A percentile compares a stretch with the other conserved stretches of the same genome.
phyloP scores from a whole-genome alignment of 2,329 filamentous ascomycete species.

The Septoria linicola region DNA sequence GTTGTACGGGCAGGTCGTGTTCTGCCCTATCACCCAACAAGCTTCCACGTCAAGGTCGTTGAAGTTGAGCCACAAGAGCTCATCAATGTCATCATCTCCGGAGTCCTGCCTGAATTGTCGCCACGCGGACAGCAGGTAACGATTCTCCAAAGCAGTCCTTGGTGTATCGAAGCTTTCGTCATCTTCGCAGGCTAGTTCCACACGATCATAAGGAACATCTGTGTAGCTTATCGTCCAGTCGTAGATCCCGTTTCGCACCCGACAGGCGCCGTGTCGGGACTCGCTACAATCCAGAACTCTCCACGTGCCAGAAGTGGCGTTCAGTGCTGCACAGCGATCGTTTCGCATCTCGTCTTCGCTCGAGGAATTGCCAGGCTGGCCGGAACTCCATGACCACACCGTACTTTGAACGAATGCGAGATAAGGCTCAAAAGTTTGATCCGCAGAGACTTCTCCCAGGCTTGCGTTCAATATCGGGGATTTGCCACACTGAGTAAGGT shows the following conservation, averaged over 20 bases:
- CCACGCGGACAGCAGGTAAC: slow-evolving; percentile 50
- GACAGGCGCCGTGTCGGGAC: slow-evolving; percentile 57
- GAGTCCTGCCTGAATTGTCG: slow-evolving; percentile 15
- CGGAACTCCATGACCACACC: slow-evolving; percentile 61
- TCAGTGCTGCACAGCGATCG: slow-evolving; percentile 57
- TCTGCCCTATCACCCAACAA: slow-evolving; percentile 62
- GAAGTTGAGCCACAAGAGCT: slow-evolving; percentile 57
- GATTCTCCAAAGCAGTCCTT: slow-evolving; percentile 63
- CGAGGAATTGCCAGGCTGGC: slow-evolving; percentile 54
- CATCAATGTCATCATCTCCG: slow-evolving; percentile 31
- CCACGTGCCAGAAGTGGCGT: slow-evolving; percentile 57
- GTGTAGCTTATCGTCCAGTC: slow-evolving; percentile 55
- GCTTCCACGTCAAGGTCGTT: slow-evolving; percentile 57
- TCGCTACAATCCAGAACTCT: slow-evolving; percentile 56
- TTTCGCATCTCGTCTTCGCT: slow-evolving; percentile 30
- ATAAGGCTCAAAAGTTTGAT: slow-evolving; percentile 50
- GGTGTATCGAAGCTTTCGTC: slow-evolving; percentile 57
- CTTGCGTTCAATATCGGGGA: slow-evolving; percentile 60
- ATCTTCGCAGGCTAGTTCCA: slow-evolving; percentile 48
- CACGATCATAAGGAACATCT: slow-evolving; percentile 42
- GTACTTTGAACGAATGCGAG: slow-evolving; percentile 51
- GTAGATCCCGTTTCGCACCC: slow-evolving; percentile 54
- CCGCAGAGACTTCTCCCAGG: slow-evolving; percentile 53
- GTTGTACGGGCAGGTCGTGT: slow-evolving; percentile 59
- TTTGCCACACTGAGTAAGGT: slow-evolving; percentile 58